Evolutionary conservation across 805 yeast genomes (phyloP).

Genomic region (Cyberlindnera suaveolens): DNA sequence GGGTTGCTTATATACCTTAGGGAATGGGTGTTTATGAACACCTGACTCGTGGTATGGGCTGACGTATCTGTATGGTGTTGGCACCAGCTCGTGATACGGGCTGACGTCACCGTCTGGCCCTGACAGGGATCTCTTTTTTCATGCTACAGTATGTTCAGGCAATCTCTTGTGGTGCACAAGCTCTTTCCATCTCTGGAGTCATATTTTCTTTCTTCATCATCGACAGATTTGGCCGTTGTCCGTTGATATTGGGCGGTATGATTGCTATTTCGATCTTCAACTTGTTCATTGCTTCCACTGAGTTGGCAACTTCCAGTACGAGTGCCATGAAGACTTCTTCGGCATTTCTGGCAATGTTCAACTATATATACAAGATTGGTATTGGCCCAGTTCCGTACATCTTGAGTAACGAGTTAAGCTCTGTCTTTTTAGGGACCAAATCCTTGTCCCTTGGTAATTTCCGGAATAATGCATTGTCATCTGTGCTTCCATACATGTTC

Average conservation of each 20-base stretch:
- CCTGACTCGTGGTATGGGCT: too few relatives aligned
- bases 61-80: too few relatives aligned
- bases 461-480: conserved; percentile 26
- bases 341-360: conserved; percentile 25
- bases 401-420: conserved; percentile 31
- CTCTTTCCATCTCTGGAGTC: conserved; percentile 27
- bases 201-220: conserved; percentile 27
- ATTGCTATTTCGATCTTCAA: conserved; percentile 19
- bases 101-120: too few relatives aligned
- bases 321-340: conserved; percentile 19
- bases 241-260: conserved; percentile 24
- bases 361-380: conserved; percentile 29
- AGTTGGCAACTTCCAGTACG: conserved; percentile 7
- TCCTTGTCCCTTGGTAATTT: conserved; percentile 29
- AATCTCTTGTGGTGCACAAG: conserved; percentile 26
- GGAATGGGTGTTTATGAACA: too few relatives aligned
- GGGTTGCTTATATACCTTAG: too few relatives aligned
- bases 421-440: conserved; percentile 33
- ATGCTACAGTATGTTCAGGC: too few relatives aligned
- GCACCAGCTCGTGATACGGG: too few relatives aligned
- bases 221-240: conserved; percentile 28
- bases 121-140: too few relatives aligned
- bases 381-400: conserved; percentile 34
- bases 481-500: conserved; percentile 39
- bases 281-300: conserved; percentile 23